A percentile compares a stretch with the other conserved stretches of the same genome.
Conservation (phyloP, 176 grass and related monocot genomes). For the Bolboschoenus planiculmis region DNA sequence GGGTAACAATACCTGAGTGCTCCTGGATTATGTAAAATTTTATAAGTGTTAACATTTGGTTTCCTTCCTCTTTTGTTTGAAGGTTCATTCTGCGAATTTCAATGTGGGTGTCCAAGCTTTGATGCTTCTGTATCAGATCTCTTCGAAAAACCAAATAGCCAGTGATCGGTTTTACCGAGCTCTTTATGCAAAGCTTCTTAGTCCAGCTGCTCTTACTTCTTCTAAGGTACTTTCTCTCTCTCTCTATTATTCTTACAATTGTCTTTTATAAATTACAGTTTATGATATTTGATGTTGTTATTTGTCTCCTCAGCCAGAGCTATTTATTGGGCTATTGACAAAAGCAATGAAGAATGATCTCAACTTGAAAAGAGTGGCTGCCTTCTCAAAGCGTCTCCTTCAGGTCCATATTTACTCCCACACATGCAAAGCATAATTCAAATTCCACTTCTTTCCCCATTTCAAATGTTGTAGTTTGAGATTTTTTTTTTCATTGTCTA, state of each 20-base stretch:
- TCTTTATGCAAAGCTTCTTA: slow-evolving; percentile 81
- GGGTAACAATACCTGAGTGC: not conserved
- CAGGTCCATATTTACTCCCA: slow-evolving; percentile 42
- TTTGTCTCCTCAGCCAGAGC: slow-evolving; percentile 72
- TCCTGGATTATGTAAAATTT: not conserved
- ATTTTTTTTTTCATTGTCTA: not conserved
- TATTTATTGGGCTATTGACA: slow-evolving; percentile 88
- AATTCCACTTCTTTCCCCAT: not conserved
- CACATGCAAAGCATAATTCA: not conserved
- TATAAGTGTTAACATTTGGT: not conserved
- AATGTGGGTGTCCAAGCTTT: slow-evolving; percentile 90
- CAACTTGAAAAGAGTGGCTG: slow-evolving; percentile 81
- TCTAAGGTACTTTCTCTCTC: slow-evolving; percentile 58
- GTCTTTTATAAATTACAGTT: slow-evolving; percentile 19
- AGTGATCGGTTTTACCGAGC: slow-evolving; percentile 93
- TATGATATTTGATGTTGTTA: slow-evolving; percentile 12
- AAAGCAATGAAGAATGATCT: slow-evolving; percentile 98
- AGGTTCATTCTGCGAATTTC: slow-evolving; percentile 95
- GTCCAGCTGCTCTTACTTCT: slow-evolving; percentile 73
- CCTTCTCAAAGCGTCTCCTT: slow-evolving; percentile 79
- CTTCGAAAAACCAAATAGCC: slow-evolving; percentile 87
- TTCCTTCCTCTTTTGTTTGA: slow-evolving; percentile 23
- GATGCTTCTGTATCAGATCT: slow-evolving; percentile 94
- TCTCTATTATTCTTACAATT: slow-evolving; percentile 3
- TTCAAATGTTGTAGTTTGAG: not conserved